phyloP scores from a whole-genome alignment of 179 eudicot genomes.

The Gypsophila paniculata region DNA sequence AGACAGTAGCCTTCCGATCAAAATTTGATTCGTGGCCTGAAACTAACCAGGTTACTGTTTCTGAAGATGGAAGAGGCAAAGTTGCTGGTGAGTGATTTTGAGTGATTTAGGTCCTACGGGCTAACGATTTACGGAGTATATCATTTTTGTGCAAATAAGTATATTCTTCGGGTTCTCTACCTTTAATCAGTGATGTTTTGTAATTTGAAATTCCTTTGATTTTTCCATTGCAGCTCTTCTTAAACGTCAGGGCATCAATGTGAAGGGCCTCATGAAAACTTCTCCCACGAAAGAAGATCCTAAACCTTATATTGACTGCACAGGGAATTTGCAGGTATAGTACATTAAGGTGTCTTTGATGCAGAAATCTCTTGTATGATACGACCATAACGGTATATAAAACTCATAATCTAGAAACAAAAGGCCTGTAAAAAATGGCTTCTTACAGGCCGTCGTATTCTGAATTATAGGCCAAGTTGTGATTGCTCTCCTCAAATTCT shows the following conservation, averaged over 20 bases:
- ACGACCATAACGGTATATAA: background rate
- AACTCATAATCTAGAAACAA: background rate
- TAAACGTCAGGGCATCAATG: conserved; percentile 90
- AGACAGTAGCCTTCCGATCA: conserved; percentile 64
- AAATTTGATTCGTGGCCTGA: conserved; percentile 80
- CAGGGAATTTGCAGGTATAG: conserved; percentile 88
- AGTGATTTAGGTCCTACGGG: background rate
- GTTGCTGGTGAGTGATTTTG: conserved; percentile 73
- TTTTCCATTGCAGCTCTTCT: conserved; percentile 64
- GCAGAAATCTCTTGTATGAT: background rate
- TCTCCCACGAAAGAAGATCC: conserved; percentile 77
- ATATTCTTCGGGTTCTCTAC: conserved; percentile 11
- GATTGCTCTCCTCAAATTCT: background rate
- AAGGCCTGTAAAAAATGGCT: background rate
- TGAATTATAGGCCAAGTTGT: background rate
- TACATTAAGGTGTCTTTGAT: background rate
- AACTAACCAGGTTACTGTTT: conserved; percentile 47
- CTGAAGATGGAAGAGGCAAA: conserved; percentile 95
- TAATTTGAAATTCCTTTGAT: background rate
- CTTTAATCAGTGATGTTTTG: background rate
- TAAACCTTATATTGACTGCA: conserved; percentile 80
- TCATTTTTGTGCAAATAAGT: background rate
- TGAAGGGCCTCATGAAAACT: conserved; percentile 84
- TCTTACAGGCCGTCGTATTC: background rate
- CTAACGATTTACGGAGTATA: background rate